Percentiles rank a stretch among this genome's conserved stretches.
phyloP scores from a whole-genome alignment of 352 stramenopile genomes.

The Phytophthora foliorum region DNA sequence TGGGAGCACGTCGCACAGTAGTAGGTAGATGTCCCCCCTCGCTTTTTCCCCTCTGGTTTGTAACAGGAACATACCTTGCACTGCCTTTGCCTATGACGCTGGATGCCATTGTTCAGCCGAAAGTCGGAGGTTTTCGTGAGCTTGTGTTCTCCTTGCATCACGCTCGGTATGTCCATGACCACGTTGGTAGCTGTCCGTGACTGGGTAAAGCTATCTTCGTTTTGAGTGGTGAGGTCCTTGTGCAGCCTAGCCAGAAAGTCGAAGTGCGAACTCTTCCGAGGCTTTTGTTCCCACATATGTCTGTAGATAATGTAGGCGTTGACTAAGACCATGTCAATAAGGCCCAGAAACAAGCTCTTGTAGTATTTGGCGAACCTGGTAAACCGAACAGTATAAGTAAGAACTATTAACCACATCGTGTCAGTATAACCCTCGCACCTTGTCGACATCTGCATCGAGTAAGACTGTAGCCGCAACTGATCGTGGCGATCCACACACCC shows the following conservation, averaged over 20 bases:
- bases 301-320: conserved; percentile 12
- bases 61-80: conserved; percentile 18
- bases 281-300: conserved; percentile 1
- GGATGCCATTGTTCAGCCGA: neutral
- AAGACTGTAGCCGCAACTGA: conserved; percentile 29
- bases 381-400: conserved; percentile 9
- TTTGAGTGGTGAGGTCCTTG: neutral
- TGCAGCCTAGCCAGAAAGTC: conserved; percentile 5
- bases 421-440: conserved; percentile 10
- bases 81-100: neutral
- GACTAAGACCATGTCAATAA: conserved; percentile 7
- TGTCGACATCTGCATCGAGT: conserved; percentile 27
- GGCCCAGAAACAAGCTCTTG: conserved; percentile 4
- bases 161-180: too few species aligned
- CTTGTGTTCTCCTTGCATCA: too few species aligned
- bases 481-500: conserved; percentile 27
- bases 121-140: too few species aligned
- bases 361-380: conserved; percentile 12
- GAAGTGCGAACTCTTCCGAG: conserved; percentile 4
- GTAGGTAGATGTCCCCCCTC: conserved; percentile 1
- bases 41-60: conserved; percentile 17
- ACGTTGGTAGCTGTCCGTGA: too few species aligned
- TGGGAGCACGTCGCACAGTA: conserved; percentile 15
- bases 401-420: neutral
- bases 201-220: neutral